Evolutionary conservation across 1,284 basidiomycete genomes (phyloP).

Genomic region (Ceratobasidium sp.): DNA sequence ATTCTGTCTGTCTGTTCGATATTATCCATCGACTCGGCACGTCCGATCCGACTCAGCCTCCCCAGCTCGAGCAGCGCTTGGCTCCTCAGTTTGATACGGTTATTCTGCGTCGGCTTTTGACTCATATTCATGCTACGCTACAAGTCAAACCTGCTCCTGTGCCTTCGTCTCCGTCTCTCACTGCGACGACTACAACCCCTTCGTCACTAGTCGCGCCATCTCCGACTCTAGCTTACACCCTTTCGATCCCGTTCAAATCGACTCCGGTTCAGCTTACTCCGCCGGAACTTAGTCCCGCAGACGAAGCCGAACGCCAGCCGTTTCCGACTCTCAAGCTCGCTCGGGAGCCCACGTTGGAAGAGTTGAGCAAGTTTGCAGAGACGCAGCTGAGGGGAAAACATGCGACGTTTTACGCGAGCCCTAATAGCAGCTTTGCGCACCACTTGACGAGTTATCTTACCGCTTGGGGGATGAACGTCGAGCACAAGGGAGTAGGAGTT

Average conservation of each 20-base stretch:
- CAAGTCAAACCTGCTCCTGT: constrained; percentile 55
- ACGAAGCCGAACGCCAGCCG: constrained; percentile 58
- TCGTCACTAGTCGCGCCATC: constrained; percentile 54
- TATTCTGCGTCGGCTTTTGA: constrained; percentile 75
- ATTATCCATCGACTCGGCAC: constrained; percentile 60
- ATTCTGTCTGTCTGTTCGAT: constrained; percentile 67
- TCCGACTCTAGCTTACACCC: constrained; percentile 56
- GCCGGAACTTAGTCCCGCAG: constrained; percentile 58
- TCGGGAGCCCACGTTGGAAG: constrained; percentile 79
- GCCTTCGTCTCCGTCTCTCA: constrained; percentile 47
- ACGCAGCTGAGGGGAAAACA: constrained; percentile 80
- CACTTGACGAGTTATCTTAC: constrained; percentile 91
- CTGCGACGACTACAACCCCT: constrained; percentile 5
- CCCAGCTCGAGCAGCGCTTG: constrained; percentile 6
- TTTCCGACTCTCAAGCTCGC: constrained; percentile 64
- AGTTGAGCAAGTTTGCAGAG: constrained; percentile 83
- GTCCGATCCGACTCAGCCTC: not conserved
- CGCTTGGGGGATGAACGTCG: constrained; percentile 94
- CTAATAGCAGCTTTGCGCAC: constrained; percentile 86
- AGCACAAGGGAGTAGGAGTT: constrained; percentile 61
- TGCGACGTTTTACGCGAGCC: constrained; percentile 83
- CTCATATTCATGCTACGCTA: constrained; percentile 74
- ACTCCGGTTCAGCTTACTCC: constrained; percentile 57
- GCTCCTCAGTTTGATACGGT: constrained; percentile 71
- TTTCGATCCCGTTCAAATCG: constrained; percentile 57